These are phyloP conservation scores for Alternaria conjuncta DNA, from an alignment of 2,329 filamentous ascomycete genomes.

Conservation along the genomic window DNA sequence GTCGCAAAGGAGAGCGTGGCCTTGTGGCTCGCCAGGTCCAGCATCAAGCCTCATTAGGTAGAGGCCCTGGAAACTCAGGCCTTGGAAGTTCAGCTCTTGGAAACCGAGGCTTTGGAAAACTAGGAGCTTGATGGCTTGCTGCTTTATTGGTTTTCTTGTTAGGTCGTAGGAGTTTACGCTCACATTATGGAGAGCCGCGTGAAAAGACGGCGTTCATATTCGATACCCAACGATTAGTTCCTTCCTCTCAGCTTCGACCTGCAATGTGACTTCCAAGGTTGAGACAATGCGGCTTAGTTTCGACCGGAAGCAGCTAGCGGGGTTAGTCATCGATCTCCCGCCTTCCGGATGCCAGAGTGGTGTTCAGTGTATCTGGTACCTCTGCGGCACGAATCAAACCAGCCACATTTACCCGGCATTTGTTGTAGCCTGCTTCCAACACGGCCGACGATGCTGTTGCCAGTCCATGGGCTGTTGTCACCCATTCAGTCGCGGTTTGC, in stretches of 20 bases:
- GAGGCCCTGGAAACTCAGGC: background rate
- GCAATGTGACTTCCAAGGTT: background rate
- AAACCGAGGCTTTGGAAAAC: background rate
- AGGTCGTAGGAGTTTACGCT: background rate
- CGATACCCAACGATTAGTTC: constrained; percentile 21
- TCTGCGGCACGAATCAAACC: background rate
- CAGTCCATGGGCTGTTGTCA: background rate
- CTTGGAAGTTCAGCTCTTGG: background rate
- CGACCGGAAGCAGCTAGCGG: background rate
- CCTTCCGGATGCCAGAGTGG: background rate
- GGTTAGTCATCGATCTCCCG: background rate
- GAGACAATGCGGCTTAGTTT: background rate
- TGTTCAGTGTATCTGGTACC: background rate
- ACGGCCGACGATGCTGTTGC: background rate
- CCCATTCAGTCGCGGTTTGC: background rate
- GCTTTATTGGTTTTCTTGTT: background rate
- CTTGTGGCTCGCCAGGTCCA: constrained; percentile 60
- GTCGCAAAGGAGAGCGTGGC: constrained; percentile 68
- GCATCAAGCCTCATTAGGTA: constrained; percentile 39
- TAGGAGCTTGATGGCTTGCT: background rate
- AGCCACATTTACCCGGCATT: background rate
- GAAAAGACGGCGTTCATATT: constrained; percentile 16
- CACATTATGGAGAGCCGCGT: background rate
- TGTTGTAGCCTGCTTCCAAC: background rate
- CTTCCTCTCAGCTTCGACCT: background rate